These are phyloP conservation scores for Lodderomyces pseudojiufengensis DNA, from an alignment of 1,139 yeast genomes.

Conservation along the genomic window DNA sequence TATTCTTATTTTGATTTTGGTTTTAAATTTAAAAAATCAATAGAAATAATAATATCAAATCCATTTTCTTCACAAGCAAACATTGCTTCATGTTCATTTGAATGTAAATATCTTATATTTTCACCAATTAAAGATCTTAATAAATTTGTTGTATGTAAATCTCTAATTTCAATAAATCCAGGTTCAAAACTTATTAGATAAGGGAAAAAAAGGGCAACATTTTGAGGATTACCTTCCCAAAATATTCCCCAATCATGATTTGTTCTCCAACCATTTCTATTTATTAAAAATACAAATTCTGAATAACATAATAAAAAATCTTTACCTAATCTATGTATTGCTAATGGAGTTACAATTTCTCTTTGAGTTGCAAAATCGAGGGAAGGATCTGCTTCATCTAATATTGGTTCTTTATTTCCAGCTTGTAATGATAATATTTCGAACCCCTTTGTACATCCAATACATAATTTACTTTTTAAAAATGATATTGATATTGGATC, in stretches of 20 bases:
- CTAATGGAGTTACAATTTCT: slow-evolving; percentile 79
- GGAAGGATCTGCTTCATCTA: slow-evolving; percentile 96
- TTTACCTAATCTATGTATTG: slow-evolving; percentile 83
- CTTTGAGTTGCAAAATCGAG: slow-evolving; percentile 90
- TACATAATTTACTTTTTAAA: slow-evolving; percentile 81
- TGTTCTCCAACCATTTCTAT: slow-evolving; percentile 94
- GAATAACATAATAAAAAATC: slow-evolving; percentile 86
- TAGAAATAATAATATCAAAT: slow-evolving; percentile 82
- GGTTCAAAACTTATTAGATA: slow-evolving; percentile 87
- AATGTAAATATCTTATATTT: slow-evolving; percentile 81
- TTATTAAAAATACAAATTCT: slow-evolving; percentile 91
- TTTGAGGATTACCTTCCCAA: slow-evolving; percentile 96
- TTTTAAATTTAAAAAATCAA: slow-evolving; percentile 69
- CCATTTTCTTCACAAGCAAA: slow-evolving; percentile 93
- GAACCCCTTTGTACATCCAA: slow-evolving; percentile 95
- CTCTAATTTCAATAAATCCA: slow-evolving; percentile 86
- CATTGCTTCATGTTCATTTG: slow-evolving; percentile 88
- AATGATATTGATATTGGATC: slow-evolving; percentile 93
- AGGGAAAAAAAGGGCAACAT: slow-evolving; percentile 91
- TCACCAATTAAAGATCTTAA: slow-evolving; percentile 92
- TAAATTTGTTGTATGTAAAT: slow-evolving; percentile 81
- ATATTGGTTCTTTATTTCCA: slow-evolving; percentile 66
- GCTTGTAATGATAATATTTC: slow-evolving; percentile 87
- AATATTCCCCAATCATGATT: slow-evolving; percentile 90
- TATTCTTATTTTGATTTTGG: slow-evolving; percentile 13